Conservation (phyloP, 306 rosid genomes). For the Luffa acutangula region DNA sequence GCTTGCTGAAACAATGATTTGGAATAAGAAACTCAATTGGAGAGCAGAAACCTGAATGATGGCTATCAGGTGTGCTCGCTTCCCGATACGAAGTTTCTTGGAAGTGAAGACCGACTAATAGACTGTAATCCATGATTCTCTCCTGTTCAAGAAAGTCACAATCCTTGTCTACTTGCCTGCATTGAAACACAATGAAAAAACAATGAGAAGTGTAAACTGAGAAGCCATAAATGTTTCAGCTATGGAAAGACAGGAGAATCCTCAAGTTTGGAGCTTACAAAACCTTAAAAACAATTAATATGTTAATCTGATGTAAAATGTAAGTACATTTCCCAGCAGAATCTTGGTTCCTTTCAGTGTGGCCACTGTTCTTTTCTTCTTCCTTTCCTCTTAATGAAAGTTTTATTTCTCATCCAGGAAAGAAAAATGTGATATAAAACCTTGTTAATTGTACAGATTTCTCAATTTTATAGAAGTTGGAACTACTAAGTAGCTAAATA, state of each 20-base stretch:
- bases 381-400: background rate
- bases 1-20: background rate
- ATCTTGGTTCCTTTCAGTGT: background rate
- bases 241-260: background rate
- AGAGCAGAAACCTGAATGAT: constrained; percentile 26
- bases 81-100: constrained; percentile 36
- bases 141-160: constrained; percentile 95
- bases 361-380: background rate
- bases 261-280: background rate
- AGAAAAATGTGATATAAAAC: background rate
- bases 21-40: constrained; percentile 8
- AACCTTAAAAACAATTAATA: background rate
- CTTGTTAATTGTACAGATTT: too few relatives aligned
- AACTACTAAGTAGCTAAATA: too few relatives aligned
- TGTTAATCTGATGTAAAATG: background rate
- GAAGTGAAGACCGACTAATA: constrained; percentile 89
- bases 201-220: background rate
- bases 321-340: background rate
- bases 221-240: background rate
- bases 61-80: constrained; percentile 21
- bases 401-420: background rate
- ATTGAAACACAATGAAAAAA: background rate
- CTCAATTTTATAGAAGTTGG: too few relatives aligned
- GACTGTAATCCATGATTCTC: constrained; percentile 94
- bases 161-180: constrained; percentile 90